These are phyloP conservation scores for Cladosporium phlei DNA, from an alignment of 2,329 filamentous ascomycete genomes.

Conservation along the genomic window DNA sequence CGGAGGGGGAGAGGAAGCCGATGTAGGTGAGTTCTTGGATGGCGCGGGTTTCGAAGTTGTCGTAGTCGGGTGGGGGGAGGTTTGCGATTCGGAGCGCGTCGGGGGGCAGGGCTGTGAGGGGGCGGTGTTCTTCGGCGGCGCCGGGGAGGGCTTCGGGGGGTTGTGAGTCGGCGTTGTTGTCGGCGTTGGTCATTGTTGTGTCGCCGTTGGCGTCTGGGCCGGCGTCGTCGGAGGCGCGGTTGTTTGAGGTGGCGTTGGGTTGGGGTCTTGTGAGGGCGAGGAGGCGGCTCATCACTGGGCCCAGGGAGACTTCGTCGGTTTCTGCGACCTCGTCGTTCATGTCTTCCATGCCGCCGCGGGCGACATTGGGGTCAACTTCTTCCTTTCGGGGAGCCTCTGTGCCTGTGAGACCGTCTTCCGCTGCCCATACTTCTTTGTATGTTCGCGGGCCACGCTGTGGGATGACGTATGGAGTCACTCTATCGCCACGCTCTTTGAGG, in stretches of 20 bases:
- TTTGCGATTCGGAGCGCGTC: slow-evolving; percentile 26
- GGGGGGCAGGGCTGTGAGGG: slow-evolving; percentile 68
- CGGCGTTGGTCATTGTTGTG: slow-evolving; percentile 36
- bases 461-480: slow-evolving; percentile 76
- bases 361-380: slow-evolving; percentile 70
- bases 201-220: slow-evolving; percentile 42
- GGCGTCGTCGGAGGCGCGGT: slow-evolving; percentile 46
- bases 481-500: slow-evolving; percentile 78
- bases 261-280: slow-evolving; percentile 74
- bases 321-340: slow-evolving; percentile 83
- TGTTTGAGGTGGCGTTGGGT: slow-evolving; percentile 45
- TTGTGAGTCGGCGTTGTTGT: slow-evolving; percentile 41
- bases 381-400: slow-evolving; percentile 62
- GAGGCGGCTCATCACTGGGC: slow-evolving; percentile 77
- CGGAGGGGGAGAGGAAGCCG: slow-evolving; percentile 65
- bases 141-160: slow-evolving; percentile 24
- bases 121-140: slow-evolving; percentile 33
- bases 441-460: slow-evolving; percentile 77
- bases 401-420: slow-evolving; percentile 79
- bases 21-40: slow-evolving; percentile 88
- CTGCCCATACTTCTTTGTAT: slow-evolving; percentile 88
- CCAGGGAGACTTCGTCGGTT: slow-evolving; percentile 82
- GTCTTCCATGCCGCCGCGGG: slow-evolving; percentile 78
- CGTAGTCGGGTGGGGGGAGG: slow-evolving; percentile 66
- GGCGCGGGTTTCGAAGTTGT: slow-evolving; percentile 81